Conservation (phyloP, 2,329 filamentous ascomycete genomes). For the Pseudogymnoascus pannorum region DNA sequence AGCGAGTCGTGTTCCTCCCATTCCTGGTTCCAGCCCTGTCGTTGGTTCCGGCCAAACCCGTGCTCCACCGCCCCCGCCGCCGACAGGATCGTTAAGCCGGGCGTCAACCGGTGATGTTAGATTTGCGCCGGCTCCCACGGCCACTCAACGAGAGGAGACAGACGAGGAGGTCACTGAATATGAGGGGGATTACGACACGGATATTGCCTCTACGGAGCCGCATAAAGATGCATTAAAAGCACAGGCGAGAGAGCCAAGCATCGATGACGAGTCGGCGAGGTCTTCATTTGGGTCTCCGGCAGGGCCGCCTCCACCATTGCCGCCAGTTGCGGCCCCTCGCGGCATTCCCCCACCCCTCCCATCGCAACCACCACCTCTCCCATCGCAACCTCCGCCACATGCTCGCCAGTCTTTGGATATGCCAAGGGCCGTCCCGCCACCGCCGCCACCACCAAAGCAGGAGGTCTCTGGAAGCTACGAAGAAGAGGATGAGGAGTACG, state of each 20-base stretch:
- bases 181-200: constrained; percentile 95
- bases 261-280: constrained; percentile 59
- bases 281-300: constrained; percentile 36
- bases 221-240: constrained; percentile 89
- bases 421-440: constrained; percentile 63
- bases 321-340: constrained; percentile 46
- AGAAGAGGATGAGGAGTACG: constrained; percentile 65
- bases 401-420: constrained; percentile 61
- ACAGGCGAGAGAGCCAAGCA: constrained; percentile 68
- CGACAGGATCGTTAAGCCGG: constrained; percentile 45
- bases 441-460: constrained; percentile 43
- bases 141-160: constrained; percentile 48
- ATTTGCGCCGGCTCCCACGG: constrained; percentile 35
- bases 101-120: constrained; percentile 52
- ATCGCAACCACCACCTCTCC: constrained; percentile 44
- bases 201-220: constrained; percentile 87
- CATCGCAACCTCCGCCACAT: constrained; percentile 28
- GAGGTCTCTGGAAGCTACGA: constrained; percentile 37
- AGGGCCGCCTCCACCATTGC: constrained; percentile 45
- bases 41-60: constrained; percentile 44
- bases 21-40: constrained; percentile 48
- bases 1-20: constrained; percentile 50
- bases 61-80: constrained; percentile 58
- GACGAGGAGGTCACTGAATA: constrained; percentile 86
- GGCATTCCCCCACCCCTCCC: constrained; percentile 60